Percentiles rank a stretch among this genome's conserved stretches.
These are phyloP conservation scores for Wilcoxina mikolae DNA, from an alignment of 495 filamentous ascomycete genomes.

Conservation along the genomic window DNA sequence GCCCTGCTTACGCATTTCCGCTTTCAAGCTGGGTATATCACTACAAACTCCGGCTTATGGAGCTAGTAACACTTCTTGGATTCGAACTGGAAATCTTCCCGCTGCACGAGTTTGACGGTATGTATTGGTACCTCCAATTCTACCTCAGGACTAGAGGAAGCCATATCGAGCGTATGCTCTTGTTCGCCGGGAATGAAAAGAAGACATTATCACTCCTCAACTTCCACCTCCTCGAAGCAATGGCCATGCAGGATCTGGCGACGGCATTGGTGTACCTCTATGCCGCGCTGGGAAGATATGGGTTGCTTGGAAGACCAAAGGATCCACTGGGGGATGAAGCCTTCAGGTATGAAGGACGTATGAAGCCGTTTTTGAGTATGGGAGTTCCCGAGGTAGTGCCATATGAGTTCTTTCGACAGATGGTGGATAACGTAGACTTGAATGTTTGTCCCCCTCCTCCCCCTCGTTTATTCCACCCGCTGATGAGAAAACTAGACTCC, in stretches of 20 bases:
- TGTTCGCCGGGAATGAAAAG: conserved; percentile 35
- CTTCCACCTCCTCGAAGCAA: conserved; percentile 48
- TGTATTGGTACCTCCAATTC: conserved; percentile 73
- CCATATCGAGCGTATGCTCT: conserved; percentile 57
- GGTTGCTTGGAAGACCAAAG: conserved; percentile 42
- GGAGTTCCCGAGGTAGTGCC: conserved; percentile 54
- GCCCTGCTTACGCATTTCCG: conserved; percentile 47
- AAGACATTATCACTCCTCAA: conserved; percentile 46
- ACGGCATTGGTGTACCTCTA: conserved; percentile 41
- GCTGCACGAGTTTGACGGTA: conserved; percentile 67
- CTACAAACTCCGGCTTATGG: conserved; percentile 75
- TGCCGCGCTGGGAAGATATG: conserved; percentile 46
- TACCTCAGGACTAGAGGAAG: conserved; percentile 40
- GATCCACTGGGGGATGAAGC: conserved; percentile 55
- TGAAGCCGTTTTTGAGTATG: conserved; percentile 71
- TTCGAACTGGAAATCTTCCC: conserved; percentile 88
- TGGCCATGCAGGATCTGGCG: conserved; percentile 54
- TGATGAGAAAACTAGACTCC: conserved; percentile 20
- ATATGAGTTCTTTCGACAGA: conserved; percentile 42
- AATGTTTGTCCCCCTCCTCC: conserved; percentile 5
- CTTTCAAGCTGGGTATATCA: conserved; percentile 79
- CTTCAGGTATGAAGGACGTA: conserved; percentile 70
- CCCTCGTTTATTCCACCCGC: too few species aligned
- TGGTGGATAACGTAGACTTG: conserved; percentile 31
- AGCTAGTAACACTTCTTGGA: conserved; percentile 80